Base-by-base conservation (phyloP, 2,329 filamentous ascomycete species). In the Dendryphion nanum region DNA sequence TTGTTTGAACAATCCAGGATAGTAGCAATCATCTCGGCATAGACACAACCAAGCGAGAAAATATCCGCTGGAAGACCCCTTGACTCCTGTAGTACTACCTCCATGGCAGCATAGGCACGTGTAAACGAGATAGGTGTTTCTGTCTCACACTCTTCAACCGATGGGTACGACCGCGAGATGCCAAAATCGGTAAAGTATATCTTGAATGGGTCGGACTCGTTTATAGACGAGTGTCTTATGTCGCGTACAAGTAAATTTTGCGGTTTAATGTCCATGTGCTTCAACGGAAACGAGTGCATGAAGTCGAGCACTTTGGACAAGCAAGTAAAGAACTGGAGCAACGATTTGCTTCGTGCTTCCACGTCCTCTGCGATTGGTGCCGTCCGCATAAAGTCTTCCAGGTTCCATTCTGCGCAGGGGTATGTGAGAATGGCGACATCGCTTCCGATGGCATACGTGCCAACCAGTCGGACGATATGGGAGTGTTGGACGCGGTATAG, bases 211-310 rank as follows among this genome's bases (percentile, higher is more conserved):
- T 26, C 31, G 4, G 14, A 15, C 12, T 14, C 17, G 21, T 32
- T 30, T 6, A 37, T 28, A 5, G 20, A 38, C n/a, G 30, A 41
- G 30, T 20, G 24, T 15, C 28, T 2, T 18, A 38, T 32, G 5
- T 37, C 13, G 14, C 45, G 45, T 3, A 59, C 44, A 1, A 59
- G 42, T 1, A 57, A 18, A 17, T 58, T 59, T 20, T 45, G 32
- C 1, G 54, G 55, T 19, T 57, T 54, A 44, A 59, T 55, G 20
- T 58, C 53, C 53, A 52, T 55, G 33, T 59, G 54, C 18, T 55
- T 57, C 3, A 51, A 38, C 6, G 33, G 23, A 0, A 31, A 14
- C 3, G 18, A 8, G 29, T 57, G 55, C 2, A 59, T 48, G 30
- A 40, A 54, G 1, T 13, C 4, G 4, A 56, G 10, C 1, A 43